Percentiles rank a stretch among this genome's conserved stretches.
These are phyloP conservation scores for Coffea humblotiana DNA, from an alignment of 305 asterid genomes.

Conservation along the genomic window DNA sequence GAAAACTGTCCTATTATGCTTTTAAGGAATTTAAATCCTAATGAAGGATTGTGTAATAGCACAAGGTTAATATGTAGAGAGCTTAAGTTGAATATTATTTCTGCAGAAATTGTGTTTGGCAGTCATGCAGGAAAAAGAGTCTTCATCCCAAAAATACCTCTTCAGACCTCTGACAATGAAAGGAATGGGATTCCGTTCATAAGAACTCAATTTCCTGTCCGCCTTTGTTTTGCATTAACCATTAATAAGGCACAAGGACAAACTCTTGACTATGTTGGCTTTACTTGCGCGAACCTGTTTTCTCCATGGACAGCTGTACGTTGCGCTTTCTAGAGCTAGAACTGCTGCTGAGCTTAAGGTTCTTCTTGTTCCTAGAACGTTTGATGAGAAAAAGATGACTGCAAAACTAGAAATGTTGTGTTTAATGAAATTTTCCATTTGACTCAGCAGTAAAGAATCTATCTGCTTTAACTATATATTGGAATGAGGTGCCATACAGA, in stretches of 20 bases:
- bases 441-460: no score
- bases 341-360: not conserved
- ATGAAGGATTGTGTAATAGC: not conserved
- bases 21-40: not conserved
- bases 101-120: not conserved
- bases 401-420: no score
- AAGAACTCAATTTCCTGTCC: no score
- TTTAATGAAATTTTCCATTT: no score
- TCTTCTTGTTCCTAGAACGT: not conserved
- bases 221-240: no score
- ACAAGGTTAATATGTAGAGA: not conserved
- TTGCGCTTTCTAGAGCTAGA: not conserved
- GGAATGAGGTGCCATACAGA: no score
- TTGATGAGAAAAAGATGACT: not conserved
- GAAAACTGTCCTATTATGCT: not conserved
- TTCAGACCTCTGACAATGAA: no score
- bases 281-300: not conserved
- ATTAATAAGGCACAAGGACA: not conserved
- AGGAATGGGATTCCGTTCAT: no score
- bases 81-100: not conserved
- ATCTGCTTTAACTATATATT: no score
- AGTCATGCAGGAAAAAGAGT: not conserved
- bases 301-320: not conserved
- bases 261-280: not conserved
- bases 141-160: no score